Evolutionary conservation across 192 early-diverging fungal genomes (phyloP), one percentile per base, ranked within the genome.

Genomic region (Podila verticillata): DNA sequence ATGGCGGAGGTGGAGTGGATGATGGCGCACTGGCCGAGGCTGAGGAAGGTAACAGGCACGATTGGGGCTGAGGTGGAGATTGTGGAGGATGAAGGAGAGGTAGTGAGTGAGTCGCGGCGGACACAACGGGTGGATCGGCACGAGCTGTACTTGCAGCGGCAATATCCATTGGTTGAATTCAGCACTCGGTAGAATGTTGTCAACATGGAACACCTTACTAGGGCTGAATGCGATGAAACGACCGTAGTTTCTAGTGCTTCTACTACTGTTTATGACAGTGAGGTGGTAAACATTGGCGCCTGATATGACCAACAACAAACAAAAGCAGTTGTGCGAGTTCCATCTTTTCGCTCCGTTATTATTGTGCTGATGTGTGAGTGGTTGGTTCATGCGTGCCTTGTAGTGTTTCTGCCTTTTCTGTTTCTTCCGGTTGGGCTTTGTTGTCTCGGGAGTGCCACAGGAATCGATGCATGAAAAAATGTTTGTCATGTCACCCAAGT

Each of bases 1-100:
- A 59, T 74, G 44, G 65, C 7, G 22, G 72, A 74, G 49, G 64
- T 74, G 15, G 64, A 66, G 48, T 74, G 60, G 48, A 74, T 74
- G 72, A 66, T 74, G 72, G 30, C 51, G 59, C 58, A 66, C 29
- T 74, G 72, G 72, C 58, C 31, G 6, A 57, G 57, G 22, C 48
- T 73, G 48, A 47, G 63, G 24, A 73, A 36, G 22, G 65, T 73
- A 6, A 48, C 60, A 19, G 72, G 72, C 7, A 73, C 64, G 24
- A 51, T 72, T 57, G 48, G 62, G 2, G 57, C 35, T 3, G 47
- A 26, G 3, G 48, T 57, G 17, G 30, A 51, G 19, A 49, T 44
- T 19, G 51, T 5, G 26, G 20, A 20, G 9, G 32, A n/a, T 26
- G 44, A 28, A 6, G 22, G 39, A 30, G 7, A 0, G 49, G 19